Conservation (phyloP, 176 grass and related monocot genomes). For the Triticum monococcum region DNA sequence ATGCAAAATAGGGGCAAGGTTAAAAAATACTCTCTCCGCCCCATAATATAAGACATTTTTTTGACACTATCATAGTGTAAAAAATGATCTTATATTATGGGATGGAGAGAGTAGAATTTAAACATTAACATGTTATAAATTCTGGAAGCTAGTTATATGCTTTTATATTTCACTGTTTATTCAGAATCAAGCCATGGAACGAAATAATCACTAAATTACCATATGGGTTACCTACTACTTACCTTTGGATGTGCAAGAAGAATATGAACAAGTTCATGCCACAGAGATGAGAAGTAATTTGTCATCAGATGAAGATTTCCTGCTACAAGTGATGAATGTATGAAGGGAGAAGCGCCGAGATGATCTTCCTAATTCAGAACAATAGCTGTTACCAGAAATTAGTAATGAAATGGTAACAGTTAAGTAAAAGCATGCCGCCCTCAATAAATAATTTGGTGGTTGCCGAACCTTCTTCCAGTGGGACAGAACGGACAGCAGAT, state of each 20-base stretch:
- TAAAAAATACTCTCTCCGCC: not conserved
- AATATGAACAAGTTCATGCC: conserved; percentile 94
- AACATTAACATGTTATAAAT: not conserved
- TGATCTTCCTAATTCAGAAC: conserved; percentile 63
- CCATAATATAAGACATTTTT: no score
- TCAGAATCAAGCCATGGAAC: not conserved
- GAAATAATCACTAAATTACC: not conserved
- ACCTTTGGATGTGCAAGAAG: conserved; percentile 97
- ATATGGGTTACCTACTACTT: conserved; percentile 51
- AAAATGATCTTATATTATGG: no score
- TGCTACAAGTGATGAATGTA: conserved; percentile 74
- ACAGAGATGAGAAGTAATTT: conserved; percentile 80
- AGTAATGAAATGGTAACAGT: conserved; percentile 34
- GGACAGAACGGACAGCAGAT: conserved; percentile 74
- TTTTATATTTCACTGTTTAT: not conserved
- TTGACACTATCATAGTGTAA: no score
- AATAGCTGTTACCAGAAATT: conserved; percentile 42
- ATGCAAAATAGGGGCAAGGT: not conserved
- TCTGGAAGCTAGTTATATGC: not conserved
- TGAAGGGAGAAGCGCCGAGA: conserved; percentile 54
- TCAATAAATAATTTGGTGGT: conserved; percentile 29
- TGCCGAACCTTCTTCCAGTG: conserved; percentile 63
- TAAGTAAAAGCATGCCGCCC: not conserved
- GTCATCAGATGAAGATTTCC: conserved; percentile 79
- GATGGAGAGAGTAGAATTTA: no score